Evolutionary conservation across 225 moss, liverwort and hornwort species (phyloP), one percentile per base, ranked within the genome.

Genomic region (Physcomitrellopsis africana): DNA sequence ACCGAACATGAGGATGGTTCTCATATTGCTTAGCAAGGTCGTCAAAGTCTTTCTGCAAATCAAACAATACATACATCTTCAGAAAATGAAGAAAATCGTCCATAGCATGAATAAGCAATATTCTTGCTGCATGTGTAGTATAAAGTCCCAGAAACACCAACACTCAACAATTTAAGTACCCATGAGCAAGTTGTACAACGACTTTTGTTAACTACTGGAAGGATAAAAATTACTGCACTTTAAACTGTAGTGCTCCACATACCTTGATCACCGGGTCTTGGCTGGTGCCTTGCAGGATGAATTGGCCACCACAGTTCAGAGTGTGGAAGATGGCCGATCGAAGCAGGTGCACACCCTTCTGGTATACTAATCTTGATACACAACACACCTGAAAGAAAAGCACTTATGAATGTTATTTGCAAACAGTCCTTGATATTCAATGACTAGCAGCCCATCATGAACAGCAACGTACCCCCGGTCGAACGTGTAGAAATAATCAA

Each of bases 321-420:
- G 87, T 86, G 65, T 85, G 87, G 60, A 89, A 91, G 22, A 91
- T 89, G 61, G 91, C 85, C 42, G 84, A 80, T 18, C 89, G 91
- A 29, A 93, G 91, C 37, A 93, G 74, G 61, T 87, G 77, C 1
- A 93, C 93, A 45, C 93, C 93, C 72, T 93, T 93, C 79, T 93
- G 93, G 24, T 91, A 91, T 41, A 93, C 93, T 29, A 93, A 81
- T 47, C 93, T 85, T 43, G 93, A 90, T 48, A 93, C 87, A 51
- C 87, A 89, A 46, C 86, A 87, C 66, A 93, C 87, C 93, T 93
- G 83, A 51, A 7, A 37, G 58, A 49, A 59, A 55, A 55, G 10
- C 56, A 53, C 10, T 43, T 41, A 13, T 5, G 8, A 10, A 41
- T 49, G 10, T 11, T 29, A 27, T n/a, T 53, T 27, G 20, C 1